Base-by-base conservation (phyloP, 2,329 filamentous ascomycete genomes). In the Penicillium sp. region DNA sequence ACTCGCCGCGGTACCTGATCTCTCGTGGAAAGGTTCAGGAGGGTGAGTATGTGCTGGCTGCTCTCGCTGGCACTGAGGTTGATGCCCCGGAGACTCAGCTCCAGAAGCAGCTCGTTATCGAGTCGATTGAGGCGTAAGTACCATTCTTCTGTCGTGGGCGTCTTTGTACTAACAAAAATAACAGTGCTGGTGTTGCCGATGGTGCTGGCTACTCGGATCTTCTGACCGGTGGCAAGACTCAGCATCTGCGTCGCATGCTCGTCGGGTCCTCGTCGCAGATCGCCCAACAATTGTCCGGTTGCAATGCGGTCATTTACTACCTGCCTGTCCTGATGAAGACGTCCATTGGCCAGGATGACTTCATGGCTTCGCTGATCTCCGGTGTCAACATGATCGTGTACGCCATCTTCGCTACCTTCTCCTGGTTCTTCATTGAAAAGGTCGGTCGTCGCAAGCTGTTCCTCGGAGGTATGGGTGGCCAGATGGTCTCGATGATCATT, bases 51-150 rank as follows among this genome's bases (percentile, higher is more conserved):
- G 72, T 75, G 10, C 68, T 76, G 20, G 70, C 73, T 9, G 72
- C 71, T 4, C 67, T 77, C 4, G 63, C 62, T 31, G 70, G 69
- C 8, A 56, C 59, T 15, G 51, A 74, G 31, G 45, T 74, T 4
- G 70, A 79, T 31, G 71, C 75, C 45, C 64, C 69, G 6, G 73
- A 81, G 52, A 79, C 79, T 2, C 68, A 72, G 30, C 54, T 72
- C 7, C 76, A 84, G 60, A 73, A 75, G 51, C 75, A 80, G 36
- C 77, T 83, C 1, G 80, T 84, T n/a, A 64, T 78, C n/a, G 82
- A 88, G 52, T 79, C 75, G 1, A 78, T 84, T 44, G 69, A 72
- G 27, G 75, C 75, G 29, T 74, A 71, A 15, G 73, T 64, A 16
- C n/a, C 11, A 4, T n/a, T 12, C 4, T 10, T 9, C 7, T 11